Conservation (phyloP, 164 flowering plant species). For the Warburgia ugandensis region DNA sequence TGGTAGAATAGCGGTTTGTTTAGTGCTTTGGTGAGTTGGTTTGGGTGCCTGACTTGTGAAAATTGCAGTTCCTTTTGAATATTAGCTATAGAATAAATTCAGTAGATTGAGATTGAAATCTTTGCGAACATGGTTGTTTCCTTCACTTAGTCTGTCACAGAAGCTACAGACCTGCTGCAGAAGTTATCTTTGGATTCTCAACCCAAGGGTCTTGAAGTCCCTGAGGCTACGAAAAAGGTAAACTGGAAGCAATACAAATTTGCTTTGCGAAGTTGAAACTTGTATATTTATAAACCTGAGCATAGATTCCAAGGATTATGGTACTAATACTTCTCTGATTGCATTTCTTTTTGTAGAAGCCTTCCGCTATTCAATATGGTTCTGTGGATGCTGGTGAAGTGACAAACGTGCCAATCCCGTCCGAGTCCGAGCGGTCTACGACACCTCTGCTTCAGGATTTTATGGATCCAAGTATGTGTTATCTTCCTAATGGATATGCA, state of each 20-base stretch:
- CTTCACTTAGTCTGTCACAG: conserved; percentile 32
- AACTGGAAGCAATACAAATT: background rate
- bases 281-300: no score
- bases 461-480: conserved; percentile 30
- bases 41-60: no score
- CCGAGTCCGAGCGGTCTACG: conserved; percentile 36
- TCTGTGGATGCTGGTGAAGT: conserved; percentile 30
- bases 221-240: conserved; percentile 63
- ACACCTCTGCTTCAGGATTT: conserved; percentile 28
- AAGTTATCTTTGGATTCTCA: conserved; percentile 57
- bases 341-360: conserved; percentile 21
- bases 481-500: conserved; percentile 36
- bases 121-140: conserved; percentile 8
- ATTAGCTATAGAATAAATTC: no score
- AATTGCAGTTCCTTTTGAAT: no score
- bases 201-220: conserved; percentile 33
- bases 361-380: conserved; percentile 32
- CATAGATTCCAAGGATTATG: background rate
- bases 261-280: background rate
- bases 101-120: background rate
- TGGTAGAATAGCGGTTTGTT: no score
- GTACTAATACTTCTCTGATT: background rate
- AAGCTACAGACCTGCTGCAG: conserved; percentile 60
- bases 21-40: no score
- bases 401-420: conserved; percentile 36